phyloP scores from a whole-genome alignment of 345 rosid species.

The Citrus inodora region DNA sequence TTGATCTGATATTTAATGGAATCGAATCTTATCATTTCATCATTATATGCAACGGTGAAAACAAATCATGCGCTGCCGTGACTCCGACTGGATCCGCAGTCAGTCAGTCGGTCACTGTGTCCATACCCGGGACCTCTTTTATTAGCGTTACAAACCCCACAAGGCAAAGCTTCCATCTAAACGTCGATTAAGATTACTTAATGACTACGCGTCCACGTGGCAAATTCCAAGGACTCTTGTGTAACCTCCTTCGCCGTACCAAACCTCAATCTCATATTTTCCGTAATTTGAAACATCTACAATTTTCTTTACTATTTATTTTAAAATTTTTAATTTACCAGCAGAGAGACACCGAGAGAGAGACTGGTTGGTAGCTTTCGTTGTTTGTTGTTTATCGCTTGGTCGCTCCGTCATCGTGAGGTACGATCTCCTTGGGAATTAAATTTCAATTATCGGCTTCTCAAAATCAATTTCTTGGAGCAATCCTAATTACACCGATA shows the following conservation, averaged over 20 bases:
- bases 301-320: background rate
- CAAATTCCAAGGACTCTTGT: background rate
- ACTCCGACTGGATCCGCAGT: background rate
- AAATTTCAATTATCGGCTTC: background rate
- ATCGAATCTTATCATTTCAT: no score
- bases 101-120: background rate
- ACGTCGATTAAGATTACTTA: background rate
- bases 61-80: background rate
- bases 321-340: background rate
- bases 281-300: background rate
- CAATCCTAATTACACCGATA: background rate
- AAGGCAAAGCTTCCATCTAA: background rate
- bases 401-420: conserved; percentile 3
- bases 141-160: background rate
- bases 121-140: background rate
- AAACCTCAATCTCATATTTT: background rate
- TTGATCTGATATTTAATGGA: no score
- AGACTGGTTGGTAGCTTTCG: conserved; percentile 11
- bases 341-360: background rate
- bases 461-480: background rate
- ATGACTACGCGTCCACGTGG: background rate
- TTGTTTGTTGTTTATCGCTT: background rate
- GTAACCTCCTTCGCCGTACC: background rate
- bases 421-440: background rate
- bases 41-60: background rate